Percentiles rank a stretch among this genome's conserved stretches.
These are phyloP conservation scores for Boletus rubropictus DNA, from an alignment of 768 basidiomycete species.

Conservation along the genomic window DNA sequence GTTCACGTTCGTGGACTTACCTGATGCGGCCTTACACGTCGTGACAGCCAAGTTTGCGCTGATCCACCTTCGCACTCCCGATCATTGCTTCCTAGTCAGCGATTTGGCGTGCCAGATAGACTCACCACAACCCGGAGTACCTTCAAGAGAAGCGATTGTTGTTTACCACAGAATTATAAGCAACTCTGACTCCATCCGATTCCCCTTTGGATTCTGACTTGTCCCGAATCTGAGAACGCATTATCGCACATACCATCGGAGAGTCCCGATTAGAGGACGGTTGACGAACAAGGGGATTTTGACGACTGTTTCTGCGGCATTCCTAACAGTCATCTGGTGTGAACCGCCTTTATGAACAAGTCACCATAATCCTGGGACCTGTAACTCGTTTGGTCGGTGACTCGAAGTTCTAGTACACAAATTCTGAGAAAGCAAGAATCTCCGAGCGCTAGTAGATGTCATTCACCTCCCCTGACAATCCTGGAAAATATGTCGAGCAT, in stretches of 20 bases:
- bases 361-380: neutral
- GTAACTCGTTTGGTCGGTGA: slow-evolving; percentile 13
- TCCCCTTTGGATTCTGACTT: too few species aligned
- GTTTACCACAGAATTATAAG: neutral
- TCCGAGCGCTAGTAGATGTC: neutral
- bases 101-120: neutral
- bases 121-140: neutral
- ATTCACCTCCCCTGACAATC: neutral
- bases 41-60: neutral
- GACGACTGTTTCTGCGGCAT: too few species aligned
- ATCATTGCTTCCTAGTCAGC: neutral
- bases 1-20: neutral
- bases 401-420: slow-evolving; percentile 5
- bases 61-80: neutral
- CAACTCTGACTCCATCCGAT: neutral
- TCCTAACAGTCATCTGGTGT: neutral
- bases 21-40: too few species aligned
- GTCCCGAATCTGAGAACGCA: too few species aligned
- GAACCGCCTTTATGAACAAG: neutral
- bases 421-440: neutral
- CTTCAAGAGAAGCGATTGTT: neutral
- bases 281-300: neutral
- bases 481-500: slow-evolving; percentile 13
- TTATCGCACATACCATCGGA: too few species aligned
- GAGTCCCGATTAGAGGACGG: too few species aligned